Base-by-base conservation (phyloP, 2,329 filamentous ascomycete species). In the Botrytis galanthina region DNA sequence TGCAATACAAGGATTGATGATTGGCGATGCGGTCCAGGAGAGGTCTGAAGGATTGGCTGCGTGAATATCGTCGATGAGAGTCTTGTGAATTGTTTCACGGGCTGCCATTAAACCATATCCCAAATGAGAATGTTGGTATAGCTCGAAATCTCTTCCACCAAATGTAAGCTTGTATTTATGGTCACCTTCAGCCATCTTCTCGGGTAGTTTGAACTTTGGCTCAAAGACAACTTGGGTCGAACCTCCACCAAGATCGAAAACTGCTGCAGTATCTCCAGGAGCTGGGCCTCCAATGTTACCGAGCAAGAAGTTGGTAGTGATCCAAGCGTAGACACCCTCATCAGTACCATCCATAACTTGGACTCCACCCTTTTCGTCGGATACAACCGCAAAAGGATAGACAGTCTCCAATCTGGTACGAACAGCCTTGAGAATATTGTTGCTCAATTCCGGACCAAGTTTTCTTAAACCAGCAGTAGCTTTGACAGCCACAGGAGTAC, bases 171-270 rank as follows among this genome's bases (percentile, higher is more conserved):
- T 88, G 84, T 98, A 99, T 85, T 97, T 98, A 89, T 99, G 96
- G 81, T 98, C 95, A 73, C 96, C 96, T 61, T 95, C 92, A 29
- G 91, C 88, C 80, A 99, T 88, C 82, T 91, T 92, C 81, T 93
- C 91, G 0, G 95, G 95, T 87, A 98, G 92, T 82, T 93, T 92
- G 84, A 97, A 99, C 70, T 92, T 97, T 35, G 97, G 97, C 86
- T 99, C 91, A 83, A 98, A 99, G 78, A 99, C 97, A 81, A 99
- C 98, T 85, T 99, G 96, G 22, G 97, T 99, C 35, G 95, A 98
- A 71, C 96, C 96, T 80, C 96, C 96, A 76, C 96, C 96, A 67
- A 99, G 91, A 81, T 99, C 96, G 80, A 99, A 97, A 74, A 98
- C 90, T 69, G 96, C 96, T 59, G 96, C 97, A 2, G 96, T 98